Evolutionary conservation across 2,329 filamentous ascomycete genomes (phyloP).

Genomic region (Myrmaecium sp.): DNA sequence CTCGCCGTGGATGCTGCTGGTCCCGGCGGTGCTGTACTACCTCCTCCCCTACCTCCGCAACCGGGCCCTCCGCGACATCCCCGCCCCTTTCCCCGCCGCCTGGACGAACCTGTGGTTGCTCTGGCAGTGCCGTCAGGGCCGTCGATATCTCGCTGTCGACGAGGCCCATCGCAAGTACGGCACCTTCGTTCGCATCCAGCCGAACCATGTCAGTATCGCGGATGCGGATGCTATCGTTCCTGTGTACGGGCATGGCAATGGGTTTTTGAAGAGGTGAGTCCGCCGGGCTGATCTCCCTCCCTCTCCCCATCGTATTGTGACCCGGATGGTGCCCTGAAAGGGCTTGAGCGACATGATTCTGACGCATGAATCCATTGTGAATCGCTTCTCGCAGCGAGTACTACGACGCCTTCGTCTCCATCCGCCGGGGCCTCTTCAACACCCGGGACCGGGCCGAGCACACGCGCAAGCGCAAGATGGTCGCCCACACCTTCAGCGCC

Average conservation of each 20-base stretch:
- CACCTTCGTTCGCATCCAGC: conserved; percentile 67
- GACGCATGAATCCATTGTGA: not conserved
- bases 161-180: conserved; percentile 58
- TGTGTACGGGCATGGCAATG: conserved; percentile 52
- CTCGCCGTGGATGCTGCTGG: conserved; percentile 30
- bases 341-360: no score
- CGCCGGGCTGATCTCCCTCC: not conserved
- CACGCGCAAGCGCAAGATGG: conserved; percentile 73
- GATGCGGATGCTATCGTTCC: conserved; percentile 60
- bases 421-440: conserved; percentile 75
- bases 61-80: conserved; percentile 36
- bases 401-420: conserved; percentile 84
- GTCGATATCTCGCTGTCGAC: conserved; percentile 42
- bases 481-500: conserved; percentile 71
- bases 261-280: conserved; percentile 29
- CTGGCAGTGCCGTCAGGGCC: conserved; percentile 42
- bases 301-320: no score
- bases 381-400: conserved; percentile 43
- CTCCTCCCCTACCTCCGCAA: conserved; percentile 44
- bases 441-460: conserved; percentile 70
- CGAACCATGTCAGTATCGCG: conserved; percentile 67
- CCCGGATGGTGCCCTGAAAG: no score
- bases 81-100: conserved; percentile 44
- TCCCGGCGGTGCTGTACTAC: conserved; percentile 36
- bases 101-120: conserved; percentile 75